Percentiles rank a stretch among this genome's conserved stretches.
These are phyloP conservation scores for Ophioceras dolichostomum DNA, from an alignment of 2,329 filamentous ascomycete species.

Conservation along the genomic window DNA sequence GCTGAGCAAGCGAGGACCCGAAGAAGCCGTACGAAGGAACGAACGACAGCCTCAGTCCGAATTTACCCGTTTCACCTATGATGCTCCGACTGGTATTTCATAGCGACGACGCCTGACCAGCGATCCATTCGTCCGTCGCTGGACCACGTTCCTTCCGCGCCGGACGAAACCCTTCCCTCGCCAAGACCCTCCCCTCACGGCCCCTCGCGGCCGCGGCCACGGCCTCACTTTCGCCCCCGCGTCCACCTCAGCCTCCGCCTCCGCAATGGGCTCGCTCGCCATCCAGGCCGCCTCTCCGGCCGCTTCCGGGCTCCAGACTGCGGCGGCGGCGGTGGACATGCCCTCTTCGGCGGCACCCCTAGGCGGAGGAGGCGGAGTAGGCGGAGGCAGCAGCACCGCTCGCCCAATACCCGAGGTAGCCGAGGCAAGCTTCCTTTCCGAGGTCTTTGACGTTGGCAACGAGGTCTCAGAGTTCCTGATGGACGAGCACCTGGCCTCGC, in stretches of 20 bases:
- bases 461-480: background rate
- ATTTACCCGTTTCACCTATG: too few species aligned
- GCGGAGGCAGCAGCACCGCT: too few species aligned
- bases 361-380: too few species aligned
- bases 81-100: too few species aligned
- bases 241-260: conserved; percentile 1
- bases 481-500: background rate
- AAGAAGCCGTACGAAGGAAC: too few species aligned
- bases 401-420: conserved; percentile 20
- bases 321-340: conserved; percentile 1
- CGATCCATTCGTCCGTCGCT: too few species aligned
- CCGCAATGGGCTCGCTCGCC: conserved; percentile 12
- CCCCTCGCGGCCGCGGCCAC: too few species aligned
- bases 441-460: conserved; percentile 19
- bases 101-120: too few species aligned
- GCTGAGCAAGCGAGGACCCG: too few species aligned
- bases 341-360: background rate
- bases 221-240: too few species aligned
- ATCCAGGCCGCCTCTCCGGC: conserved; percentile 4
- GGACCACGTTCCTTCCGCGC: too few species aligned
- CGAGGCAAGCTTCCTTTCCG: conserved; percentile 23
- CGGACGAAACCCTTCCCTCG: background rate
- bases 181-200: background rate
- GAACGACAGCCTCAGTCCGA: too few species aligned
- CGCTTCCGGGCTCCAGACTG: conserved; percentile 5